Evolutionary conservation across 148 eudicot species (phyloP), one percentile per base, ranked within the genome.

Genomic region (Pouteria glomerata): DNA sequence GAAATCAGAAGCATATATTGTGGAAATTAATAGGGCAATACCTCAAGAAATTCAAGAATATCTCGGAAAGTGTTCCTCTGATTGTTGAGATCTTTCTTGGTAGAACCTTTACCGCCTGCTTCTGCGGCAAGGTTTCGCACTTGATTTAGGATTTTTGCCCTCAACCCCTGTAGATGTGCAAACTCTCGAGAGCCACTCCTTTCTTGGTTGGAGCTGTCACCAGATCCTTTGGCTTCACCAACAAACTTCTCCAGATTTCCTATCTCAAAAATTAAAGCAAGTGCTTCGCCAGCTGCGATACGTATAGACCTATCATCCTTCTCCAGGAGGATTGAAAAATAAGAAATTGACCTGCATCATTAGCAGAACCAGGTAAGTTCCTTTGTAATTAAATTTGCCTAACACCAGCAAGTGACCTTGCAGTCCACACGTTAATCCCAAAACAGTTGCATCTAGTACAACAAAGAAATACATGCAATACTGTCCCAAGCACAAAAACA

Each of bases 231-330:
- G 51, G 66, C 56, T 47, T 83, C 89, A 69, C 76, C 69, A 51
- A 78, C 78, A 66, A 85, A 80, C 72, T 87, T 87, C 44, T 90
- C 96, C 66, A 89, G 81, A 51, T 80, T 77, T 37, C 91, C 97
- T 3, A 82, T 63, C 79, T 94, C 97, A 77, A 86, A 94, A 41
- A 89, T 80, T 70, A 91, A 84, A 42, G 96, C 90, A 71, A 94
- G 86, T 57, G 97, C 97, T 84, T 94, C 93, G 34, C 96, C 97
- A 74, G 90, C 97, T 16, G 93, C 98, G 63, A 94, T 88, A 30
- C 97, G 98, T 51, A 91, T 78, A 44, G 87, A 73, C 68, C 96
- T 83, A 70, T 94, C 97, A 63, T 94, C 96, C 86, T 85, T 88
- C 66, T 94, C 97, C 63, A 94, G 85, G 45, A 88, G 82, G 23